A percentile compares a stretch with the other conserved stretches of the same genome.
Evolutionary conservation across 768 basidiomycete species (phyloP).

Genomic region (Phanerochaete carnosa): DNA sequence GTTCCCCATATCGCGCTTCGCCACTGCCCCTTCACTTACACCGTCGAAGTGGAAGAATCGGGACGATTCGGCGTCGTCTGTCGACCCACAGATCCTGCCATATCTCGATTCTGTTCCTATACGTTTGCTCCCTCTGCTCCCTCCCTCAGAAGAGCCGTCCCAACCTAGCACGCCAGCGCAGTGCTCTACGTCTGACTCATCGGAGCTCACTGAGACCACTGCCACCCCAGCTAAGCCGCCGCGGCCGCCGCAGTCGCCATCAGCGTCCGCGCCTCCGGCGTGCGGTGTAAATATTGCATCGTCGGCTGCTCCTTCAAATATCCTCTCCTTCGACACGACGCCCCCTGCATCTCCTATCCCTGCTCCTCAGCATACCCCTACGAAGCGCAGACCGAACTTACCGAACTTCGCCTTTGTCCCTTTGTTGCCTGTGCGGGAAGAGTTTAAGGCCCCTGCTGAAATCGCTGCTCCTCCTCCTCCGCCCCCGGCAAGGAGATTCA

Average conservation of each 20-base stretch:
- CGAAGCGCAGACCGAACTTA: conserved; percentile 13
- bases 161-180: background rate
- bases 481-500: conserved; percentile 5
- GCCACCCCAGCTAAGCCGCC: background rate
- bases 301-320: background rate
- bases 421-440: conserved; percentile 22
- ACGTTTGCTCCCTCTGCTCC: conserved; percentile 53
- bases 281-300: background rate
- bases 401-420: conserved; percentile 22
- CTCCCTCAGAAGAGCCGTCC: background rate
- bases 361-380: background rate
- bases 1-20: conserved; percentile 37
- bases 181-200: background rate
- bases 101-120: conserved; percentile 52
- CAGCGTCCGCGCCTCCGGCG: background rate
- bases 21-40: conserved; percentile 34
- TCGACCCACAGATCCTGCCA: conserved; percentile 28
- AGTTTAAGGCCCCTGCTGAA: background rate
- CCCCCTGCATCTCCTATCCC: background rate
- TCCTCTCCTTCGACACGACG: background rate
- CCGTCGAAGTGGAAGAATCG: conserved; percentile 37
- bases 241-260: conserved; percentile 1
- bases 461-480: background rate
- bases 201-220: background rate
- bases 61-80: conserved; percentile 7